These are phyloP conservation scores for Populus davidiana DNA, from an alignment of 345 rosid species.

Conservation along the genomic window DNA sequence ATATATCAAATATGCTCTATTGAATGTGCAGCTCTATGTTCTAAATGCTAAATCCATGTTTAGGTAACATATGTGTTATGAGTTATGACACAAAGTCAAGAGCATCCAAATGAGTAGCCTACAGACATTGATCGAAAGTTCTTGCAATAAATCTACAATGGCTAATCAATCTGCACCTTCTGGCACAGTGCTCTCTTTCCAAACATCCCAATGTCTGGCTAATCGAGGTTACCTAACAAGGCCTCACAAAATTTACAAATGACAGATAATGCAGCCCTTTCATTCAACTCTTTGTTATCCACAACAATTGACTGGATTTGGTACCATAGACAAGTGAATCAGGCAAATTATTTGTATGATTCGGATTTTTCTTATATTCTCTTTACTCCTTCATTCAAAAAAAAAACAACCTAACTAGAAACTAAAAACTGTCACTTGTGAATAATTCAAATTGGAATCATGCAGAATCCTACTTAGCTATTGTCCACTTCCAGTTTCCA, in stretches of 20 bases:
- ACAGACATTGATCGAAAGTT: not conserved
- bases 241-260: not conserved
- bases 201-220: not conserved
- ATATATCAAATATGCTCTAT: too few species aligned
- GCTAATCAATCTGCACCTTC: not conserved
- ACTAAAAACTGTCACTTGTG: not conserved
- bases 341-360: not conserved
- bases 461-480: not conserved
- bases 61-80: not conserved
- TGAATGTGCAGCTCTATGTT: not conserved
- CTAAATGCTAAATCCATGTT: too few species aligned
- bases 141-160: not conserved
- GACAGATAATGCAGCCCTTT: not conserved
- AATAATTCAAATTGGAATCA: not conserved
- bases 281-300: not conserved
- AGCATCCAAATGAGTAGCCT: not conserved
- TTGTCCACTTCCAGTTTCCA: not conserved
- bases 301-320: not conserved
- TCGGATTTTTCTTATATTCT: not conserved
- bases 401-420: not conserved
- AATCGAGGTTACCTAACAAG: not conserved
- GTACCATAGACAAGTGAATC: not conserved
- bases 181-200: not conserved
- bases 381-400: not conserved
- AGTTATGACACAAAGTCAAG: not conserved